Base-by-base conservation (phyloP, 2,329 filamentous ascomycete genomes). In the Bipolaris cookei region DNA sequence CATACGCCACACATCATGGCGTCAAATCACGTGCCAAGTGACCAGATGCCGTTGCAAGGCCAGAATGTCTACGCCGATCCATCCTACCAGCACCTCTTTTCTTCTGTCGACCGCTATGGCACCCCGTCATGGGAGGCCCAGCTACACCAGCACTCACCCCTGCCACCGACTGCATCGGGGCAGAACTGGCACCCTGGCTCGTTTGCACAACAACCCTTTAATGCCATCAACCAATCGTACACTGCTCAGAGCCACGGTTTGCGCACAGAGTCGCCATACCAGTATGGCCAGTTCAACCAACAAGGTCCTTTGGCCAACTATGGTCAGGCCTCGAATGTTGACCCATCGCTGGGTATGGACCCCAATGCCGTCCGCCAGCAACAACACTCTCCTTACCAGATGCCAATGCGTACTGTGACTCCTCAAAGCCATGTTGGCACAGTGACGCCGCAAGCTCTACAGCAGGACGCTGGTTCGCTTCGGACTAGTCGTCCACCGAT, bases 1-100 rank as follows among this genome's bases (percentile, higher is more conserved):
- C 35, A 45, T 23, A 28, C 42, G n/a, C 37, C 56, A 25, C 37
- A 52, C 58, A 63, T 54, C 61, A 76, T 76, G 73, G 73, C 71
- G 39, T 63, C 70, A 51, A 72, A 69, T 76, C 73, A 76, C 73
- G 70, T 76, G 73, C 71, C 70, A 16, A 64, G 51, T 72, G 71
- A 74, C 60, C 70, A 71, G 57, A 63, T 68, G 28, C 66, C 70
- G 32, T 45, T 70, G 41, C 70, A 70, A 56, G 67, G 66, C 39
- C 72, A 74, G 59, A 70, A 59, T 57, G 67, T 75, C 58, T 75
- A 75, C 64, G 61, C 59, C 63, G 69, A 76, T 58, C 58, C 70
- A 1, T 59, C 68, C 2, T 76, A 69, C 32, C 65, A 68, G 34
- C 66, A 65, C 44, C 60, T 74, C 46, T 74, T 73, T 42, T 55